Base-by-base conservation (phyloP, 2,329 filamentous ascomycete genomes). In the Pseudogymnoascus sp. region DNA sequence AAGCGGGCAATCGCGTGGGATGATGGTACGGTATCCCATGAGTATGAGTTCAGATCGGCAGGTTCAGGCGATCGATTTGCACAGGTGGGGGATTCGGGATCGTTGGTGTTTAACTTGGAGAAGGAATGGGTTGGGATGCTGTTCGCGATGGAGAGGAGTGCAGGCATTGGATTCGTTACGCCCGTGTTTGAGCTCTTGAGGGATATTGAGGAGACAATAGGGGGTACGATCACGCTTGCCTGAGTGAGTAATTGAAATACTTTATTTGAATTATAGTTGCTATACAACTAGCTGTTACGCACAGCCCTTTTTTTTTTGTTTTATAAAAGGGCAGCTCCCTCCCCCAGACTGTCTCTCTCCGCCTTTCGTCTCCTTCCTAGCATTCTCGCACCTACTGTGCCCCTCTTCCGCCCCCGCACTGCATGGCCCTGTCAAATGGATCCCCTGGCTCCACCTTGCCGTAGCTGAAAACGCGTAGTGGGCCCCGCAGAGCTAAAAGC, bases 61-160 rank as follows among this genome's bases (percentile, higher is more conserved):
- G 4, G 26, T 46, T 3, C n/a, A 6, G 19, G 3, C 19, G 8
- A 16, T 14, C n/a, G 6, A 3, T 61, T 61, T 33, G 31, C 60
- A 14, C 6, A n/a, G 10, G 16, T 12, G 24, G 60, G 60, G 19
- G 60, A 61, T 61, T 14, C 38, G 4, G 60, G 60, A 0, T 50
- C 35, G 28, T n/a, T 61, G 22, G 60, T 61, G 19, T 24, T 61
- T 14, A 61, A 61, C 16, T 0, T 19, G 3, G 16, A 28, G 11
- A 61, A 61, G 37, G 60, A 61, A 14, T 46, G 35, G 40, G 60
- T 14, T 1, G 60, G 60, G 11, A 61, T 50, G 28, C 6, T 50
- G 24, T 14, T 61, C 5, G 60, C 12, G 11, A 11, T 24, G 7
- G 60, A 61, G 14, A 26, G 19, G 41, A 5, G 19, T 28, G 19